Percentiles rank a stretch among this genome's conserved stretches.
These are phyloP conservation scores for Ambrosia hybrid DNA, from an alignment of 140 eudicot genomes.

Conservation along the genomic window DNA sequence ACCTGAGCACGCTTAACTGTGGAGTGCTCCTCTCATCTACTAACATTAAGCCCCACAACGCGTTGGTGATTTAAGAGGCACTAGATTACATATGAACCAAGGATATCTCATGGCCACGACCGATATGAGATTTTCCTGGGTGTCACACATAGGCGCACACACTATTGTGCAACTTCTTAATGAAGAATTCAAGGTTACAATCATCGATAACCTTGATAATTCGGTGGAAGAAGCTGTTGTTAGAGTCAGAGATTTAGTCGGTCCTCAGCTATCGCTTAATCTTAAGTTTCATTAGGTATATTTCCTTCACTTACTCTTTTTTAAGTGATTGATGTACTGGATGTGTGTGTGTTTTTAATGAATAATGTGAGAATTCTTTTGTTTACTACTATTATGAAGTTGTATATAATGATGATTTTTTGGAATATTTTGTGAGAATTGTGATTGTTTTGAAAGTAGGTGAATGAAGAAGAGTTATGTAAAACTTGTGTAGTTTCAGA, in stretches of 20 bases:
- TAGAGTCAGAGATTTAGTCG: constrained; percentile 59
- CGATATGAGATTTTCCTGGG: no score
- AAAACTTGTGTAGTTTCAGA: neutral
- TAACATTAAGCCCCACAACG: no score
- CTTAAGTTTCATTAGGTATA: constrained; percentile 74
- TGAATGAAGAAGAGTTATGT: neutral
- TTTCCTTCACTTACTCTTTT: neutral
- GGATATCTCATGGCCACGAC: no score
- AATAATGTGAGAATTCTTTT: neutral
- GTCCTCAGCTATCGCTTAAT: constrained; percentile 58
- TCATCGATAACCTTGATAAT: constrained; percentile 86
- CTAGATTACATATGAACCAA: no score
- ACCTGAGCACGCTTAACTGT: no score
- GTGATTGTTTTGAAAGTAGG: no score
- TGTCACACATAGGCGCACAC: constrained; percentile 45
- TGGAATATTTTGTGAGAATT: no score
- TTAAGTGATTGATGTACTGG: neutral
- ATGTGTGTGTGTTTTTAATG: neutral
- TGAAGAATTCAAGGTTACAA: constrained; percentile 71
- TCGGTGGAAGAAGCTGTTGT: constrained; percentile 74
- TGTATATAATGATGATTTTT: no score
- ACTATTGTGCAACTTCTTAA: constrained; percentile 70
- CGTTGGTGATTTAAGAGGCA: no score
- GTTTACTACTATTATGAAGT: neutral
- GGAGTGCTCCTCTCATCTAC: no score